phyloP scores from a whole-genome alignment of 495 filamentous ascomycete species.

The Trichocladium uniseriatum region DNA sequence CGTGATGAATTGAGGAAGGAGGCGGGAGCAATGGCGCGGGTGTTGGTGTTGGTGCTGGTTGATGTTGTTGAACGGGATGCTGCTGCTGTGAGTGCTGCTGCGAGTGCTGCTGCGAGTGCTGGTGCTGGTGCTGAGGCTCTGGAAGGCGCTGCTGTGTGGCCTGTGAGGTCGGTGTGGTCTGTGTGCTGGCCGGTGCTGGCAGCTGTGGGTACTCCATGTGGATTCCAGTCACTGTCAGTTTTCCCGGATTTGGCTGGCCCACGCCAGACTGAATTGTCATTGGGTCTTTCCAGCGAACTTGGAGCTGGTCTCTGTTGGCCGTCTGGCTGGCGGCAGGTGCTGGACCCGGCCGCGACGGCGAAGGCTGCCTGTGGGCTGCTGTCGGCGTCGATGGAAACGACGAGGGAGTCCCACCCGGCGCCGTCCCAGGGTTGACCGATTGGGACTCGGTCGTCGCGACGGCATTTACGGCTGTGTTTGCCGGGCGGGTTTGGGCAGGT shows the following conservation, averaged over 20 bases:
- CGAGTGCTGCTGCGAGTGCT: not conserved
- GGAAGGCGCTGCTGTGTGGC: constrained; percentile 5
- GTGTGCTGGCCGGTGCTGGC: constrained; percentile 2
- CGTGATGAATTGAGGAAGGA: not conserved
- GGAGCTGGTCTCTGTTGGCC: constrained; percentile 3
- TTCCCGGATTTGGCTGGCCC: constrained; percentile 9
- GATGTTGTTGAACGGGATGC: not conserved
- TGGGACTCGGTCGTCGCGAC: not conserved
- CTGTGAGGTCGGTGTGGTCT: not conserved
- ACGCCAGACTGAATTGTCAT: constrained; percentile 16
- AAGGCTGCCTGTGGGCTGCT: constrained; percentile 2
- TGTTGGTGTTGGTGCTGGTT: not conserved
- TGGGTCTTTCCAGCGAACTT: constrained; percentile 18
- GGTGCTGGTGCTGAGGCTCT: not conserved
- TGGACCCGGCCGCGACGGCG: not conserved
- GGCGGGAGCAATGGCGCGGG: constrained; percentile 1
- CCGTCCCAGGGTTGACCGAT: constrained; percentile 5
- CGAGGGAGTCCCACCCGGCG: constrained; percentile 10
- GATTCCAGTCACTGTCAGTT: not conserved
- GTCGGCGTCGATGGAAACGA: constrained; percentile 7
- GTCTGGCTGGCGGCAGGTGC: not conserved
- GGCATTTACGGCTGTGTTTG: not conserved
- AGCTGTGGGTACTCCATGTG: too few relatives aligned
- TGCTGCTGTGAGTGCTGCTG: not conserved
- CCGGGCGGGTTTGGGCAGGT: not conserved